A percentile compares a stretch with the other conserved stretches of the same genome.
phyloP scores from a whole-genome alignment of 257 asterid species.

The Solanum acaule region DNA sequence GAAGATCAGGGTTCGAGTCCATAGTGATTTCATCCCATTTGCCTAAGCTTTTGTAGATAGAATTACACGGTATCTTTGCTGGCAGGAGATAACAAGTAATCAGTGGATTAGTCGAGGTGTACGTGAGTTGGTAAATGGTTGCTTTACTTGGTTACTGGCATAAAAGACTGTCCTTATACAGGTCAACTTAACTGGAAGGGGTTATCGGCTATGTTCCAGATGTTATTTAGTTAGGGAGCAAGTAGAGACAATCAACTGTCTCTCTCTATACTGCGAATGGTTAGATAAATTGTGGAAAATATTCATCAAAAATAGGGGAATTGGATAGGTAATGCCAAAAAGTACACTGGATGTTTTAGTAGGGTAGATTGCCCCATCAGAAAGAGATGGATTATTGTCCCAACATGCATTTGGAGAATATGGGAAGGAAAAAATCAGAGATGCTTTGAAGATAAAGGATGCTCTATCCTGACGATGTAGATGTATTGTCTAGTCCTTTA shows the following conservation, averaged over 20 bases:
- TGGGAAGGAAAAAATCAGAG: neutral
- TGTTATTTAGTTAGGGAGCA: neutral
- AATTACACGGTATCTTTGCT: neutral
- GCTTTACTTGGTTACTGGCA: neutral
- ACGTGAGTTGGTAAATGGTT: neutral
- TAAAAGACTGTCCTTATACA: neutral
- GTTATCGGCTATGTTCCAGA: neutral
- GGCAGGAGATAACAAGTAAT: neutral
- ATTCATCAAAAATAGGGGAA: neutral
- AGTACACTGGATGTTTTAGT: neutral
- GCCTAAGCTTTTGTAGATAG: neutral
- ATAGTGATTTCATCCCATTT: neutral
- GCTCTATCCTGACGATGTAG: neutral
- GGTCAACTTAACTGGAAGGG: neutral
- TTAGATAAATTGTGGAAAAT: neutral
- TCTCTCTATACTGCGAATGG: neutral
- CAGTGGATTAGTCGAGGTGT: neutral
- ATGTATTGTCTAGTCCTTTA: neutral
- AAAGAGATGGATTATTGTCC: neutral
- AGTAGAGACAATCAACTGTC: neutral
- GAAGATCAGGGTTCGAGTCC: neutral
- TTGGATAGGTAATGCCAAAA: neutral
- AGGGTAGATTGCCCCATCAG: neutral
- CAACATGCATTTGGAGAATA: neutral
- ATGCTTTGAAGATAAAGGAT: neutral